A percentile compares a stretch with the other conserved stretches of the same genome.
phyloP scores from a whole-genome alignment of 2,329 filamentous ascomycete species.

The Fusarium succisae region DNA sequence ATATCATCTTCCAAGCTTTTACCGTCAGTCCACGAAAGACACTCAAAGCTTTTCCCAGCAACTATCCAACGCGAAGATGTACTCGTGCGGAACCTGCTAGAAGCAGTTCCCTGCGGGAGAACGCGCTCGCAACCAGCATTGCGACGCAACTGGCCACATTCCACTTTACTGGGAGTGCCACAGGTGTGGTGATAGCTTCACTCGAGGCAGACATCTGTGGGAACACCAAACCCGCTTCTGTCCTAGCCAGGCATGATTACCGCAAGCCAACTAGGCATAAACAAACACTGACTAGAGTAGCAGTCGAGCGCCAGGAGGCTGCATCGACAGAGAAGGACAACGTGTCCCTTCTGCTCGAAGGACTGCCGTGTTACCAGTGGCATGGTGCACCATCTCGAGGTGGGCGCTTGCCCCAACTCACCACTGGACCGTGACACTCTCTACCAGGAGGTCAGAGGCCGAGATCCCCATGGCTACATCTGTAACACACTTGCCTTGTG shows the following conservation, averaged over 20 bases:
- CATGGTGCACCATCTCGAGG: constrained; percentile 65
- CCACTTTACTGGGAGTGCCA: constrained; percentile 41
- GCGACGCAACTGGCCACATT: constrained; percentile 34
- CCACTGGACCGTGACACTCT: constrained; percentile 59
- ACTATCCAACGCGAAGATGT: not conserved
- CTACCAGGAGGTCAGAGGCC: constrained; percentile 54
- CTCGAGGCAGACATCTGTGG: no score
- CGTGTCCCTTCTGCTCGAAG: constrained; percentile 65
- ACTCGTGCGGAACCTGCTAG: constrained; percentile 41
- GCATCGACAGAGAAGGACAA: constrained; percentile 15
- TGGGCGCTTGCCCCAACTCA: constrained; percentile 59
- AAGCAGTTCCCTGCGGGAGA: constrained; percentile 36
- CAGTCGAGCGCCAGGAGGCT: not conserved
- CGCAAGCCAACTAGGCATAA: no score
- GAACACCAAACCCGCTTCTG: no score
- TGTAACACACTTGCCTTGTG: constrained; percentile 62
- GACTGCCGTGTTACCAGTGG: constrained; percentile 61
- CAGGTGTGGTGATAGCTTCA: constrained; percentile 30
- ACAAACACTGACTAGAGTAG: not conserved
- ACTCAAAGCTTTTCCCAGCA: rapidly evolving
- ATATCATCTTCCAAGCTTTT: not conserved
- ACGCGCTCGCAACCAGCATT: constrained; percentile 41
- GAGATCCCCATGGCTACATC: constrained; percentile 59
- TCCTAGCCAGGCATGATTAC: not conserved
- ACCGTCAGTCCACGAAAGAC: not conserved